These are phyloP conservation scores for Salix exigua DNA, from an alignment of 345 rosid genomes.

Conservation along the genomic window DNA sequence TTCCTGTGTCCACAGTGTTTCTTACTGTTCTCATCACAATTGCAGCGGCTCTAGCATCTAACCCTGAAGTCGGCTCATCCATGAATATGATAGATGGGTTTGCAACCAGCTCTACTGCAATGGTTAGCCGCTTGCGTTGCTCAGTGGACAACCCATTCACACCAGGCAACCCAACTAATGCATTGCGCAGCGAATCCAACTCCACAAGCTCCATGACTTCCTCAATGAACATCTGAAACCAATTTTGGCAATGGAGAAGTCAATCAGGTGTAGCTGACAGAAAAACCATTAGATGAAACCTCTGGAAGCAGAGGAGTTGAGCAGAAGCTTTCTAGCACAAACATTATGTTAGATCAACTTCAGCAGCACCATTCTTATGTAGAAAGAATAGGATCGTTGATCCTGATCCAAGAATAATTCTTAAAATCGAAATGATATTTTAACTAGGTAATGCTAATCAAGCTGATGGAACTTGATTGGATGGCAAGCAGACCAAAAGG, in stretches of 20 bases:
- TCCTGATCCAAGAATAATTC: neutral
- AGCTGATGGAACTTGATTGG: neutral
- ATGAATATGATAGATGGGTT: conserved; percentile 89
- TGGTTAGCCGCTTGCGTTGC: conserved; percentile 86
- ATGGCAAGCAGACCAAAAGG: neutral
- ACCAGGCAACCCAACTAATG: conserved; percentile 85
- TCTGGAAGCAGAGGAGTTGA: no score
- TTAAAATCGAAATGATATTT: neutral
- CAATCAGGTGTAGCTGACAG: neutral
- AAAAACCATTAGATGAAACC: neutral
- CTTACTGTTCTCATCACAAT: conserved; percentile 89
- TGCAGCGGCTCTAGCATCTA: conserved; percentile 95
- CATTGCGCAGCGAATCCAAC: conserved; percentile 49
- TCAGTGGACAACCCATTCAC: conserved; percentile 80
- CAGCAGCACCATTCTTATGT: neutral
- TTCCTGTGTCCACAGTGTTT: conserved; percentile 86
- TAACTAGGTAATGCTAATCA: neutral
- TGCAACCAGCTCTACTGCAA: conserved; percentile 90
- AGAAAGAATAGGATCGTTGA: neutral
- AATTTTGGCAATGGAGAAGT: neutral
- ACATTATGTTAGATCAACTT: neutral
- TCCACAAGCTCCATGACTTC: conserved; percentile 95
- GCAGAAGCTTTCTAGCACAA: neutral
- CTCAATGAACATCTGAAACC: conserved; percentile 36
- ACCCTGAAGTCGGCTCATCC: conserved; percentile 97